Conservation (phyloP, 148 eudicot species). For the Tetragonia tetragonoides region DNA sequence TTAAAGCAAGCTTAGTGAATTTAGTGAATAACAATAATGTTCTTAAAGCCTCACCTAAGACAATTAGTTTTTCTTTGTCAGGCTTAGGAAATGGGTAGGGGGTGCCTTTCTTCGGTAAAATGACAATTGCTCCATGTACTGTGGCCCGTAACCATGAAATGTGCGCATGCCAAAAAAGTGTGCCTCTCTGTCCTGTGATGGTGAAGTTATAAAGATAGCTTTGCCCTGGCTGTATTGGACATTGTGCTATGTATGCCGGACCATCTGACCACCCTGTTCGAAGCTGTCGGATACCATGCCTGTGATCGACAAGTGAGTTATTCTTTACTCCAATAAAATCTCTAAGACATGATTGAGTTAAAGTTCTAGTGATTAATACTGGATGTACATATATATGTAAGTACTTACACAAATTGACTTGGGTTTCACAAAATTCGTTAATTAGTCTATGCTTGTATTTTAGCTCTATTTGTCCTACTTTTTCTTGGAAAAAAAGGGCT, state of each 20-base stretch:
- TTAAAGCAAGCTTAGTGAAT: no score
- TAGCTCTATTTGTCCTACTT: no score
- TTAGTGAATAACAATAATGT: no score
- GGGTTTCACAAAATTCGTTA: neutral
- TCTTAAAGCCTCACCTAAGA: conserved; percentile 44
- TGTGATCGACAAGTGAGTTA: neutral
- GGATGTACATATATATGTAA: no score
- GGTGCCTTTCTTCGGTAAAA: conserved; percentile 53
- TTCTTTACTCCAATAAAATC: no score
- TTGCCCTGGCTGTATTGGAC: conserved; percentile 68
- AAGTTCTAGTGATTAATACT: no score
- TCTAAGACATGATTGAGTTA: no score
- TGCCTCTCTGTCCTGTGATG: conserved; percentile 72
- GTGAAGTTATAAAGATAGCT: conserved; percentile 75
- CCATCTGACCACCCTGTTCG: conserved; percentile 87
- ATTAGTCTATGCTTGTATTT: no score
- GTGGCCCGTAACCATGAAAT: conserved; percentile 77
- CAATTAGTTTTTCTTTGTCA: conserved; percentile 46
- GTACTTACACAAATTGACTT: no score
- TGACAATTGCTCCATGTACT: conserved; percentile 70
- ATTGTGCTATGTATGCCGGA: conserved; percentile 82
- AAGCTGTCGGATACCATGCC: conserved; percentile 77
- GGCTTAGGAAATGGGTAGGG: conserved; percentile 82
- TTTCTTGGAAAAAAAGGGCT: neutral
- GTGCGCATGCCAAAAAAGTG: conserved; percentile 86